Evolutionary conservation across 2,329 filamentous ascomycete species (phyloP), one percentile per base, ranked within the genome.

Genomic region (Phialophora chinensis): DNA sequence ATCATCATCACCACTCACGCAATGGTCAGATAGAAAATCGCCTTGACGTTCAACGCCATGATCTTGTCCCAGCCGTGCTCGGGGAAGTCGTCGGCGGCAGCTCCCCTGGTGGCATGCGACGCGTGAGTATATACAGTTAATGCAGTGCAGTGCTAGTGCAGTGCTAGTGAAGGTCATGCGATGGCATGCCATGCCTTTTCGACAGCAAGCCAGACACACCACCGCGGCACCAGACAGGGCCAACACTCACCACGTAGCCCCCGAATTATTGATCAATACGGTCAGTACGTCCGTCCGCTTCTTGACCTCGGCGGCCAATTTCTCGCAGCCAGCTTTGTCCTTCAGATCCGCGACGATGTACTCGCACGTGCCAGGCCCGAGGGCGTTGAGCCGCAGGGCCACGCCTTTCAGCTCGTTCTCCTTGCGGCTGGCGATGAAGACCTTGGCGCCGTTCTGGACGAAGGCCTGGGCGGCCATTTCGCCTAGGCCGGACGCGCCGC

Each of bases 41-140:
- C 81, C 74, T 85, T 84, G 12, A 85, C 82, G 71, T 85, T 85
- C 70, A 85, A 75, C 10, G 81, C 82, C 70, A 86, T 83, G 23
- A 87, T 78, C 69, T 86, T 84, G 69, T 86, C 85, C 83, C 85
- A 87, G 44, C 83, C 85, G 56, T 80, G 78, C 68, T 86, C 84
- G 0, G 84, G 84, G 71, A 86, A 87, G 73, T 86, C 80, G 66
- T 86, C 83, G 73, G 86, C 86, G 31, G 84, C 81, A 23, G 82
- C 85, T 8, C 84, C 85, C 80, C 83, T 61, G 17, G 1, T 7
- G 38, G 38, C 33, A 25, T 35, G 47, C 1, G 8, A 44, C 38
- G 7, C 31, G 44, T 61, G 11, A 61, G 59, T 29, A 85, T 31
- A 31, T 31, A 31, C 31, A 31, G 11, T 35, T 11, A 4, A 11